Evolutionary conservation across 106 monocot species (phyloP).

Genomic region (Amphibolis antarctica): DNA sequence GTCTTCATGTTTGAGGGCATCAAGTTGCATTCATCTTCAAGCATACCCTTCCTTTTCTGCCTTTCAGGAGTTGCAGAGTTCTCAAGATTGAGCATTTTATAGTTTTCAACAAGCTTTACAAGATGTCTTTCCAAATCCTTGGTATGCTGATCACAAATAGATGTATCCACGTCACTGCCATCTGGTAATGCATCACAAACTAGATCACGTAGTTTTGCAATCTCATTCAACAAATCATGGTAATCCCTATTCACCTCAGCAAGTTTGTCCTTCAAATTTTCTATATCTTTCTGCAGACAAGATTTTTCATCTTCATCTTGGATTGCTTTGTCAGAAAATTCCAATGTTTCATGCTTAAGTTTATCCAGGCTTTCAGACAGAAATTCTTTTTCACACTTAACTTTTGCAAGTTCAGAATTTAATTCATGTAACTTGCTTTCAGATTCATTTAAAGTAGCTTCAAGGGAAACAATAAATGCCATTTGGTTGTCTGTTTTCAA

Average conservation of each 20-base stretch:
- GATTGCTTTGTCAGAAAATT: constrained; percentile 47
- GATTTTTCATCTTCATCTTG: constrained; percentile 55
- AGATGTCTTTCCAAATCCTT: constrained; percentile 40
- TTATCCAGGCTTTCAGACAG: constrained; percentile 54
- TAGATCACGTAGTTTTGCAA: constrained; percentile 37
- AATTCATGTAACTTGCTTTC: constrained; percentile 69
- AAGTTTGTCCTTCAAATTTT: constrained; percentile 40
- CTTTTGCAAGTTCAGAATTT: constrained; percentile 35
- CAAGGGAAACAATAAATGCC: constrained; percentile 54
- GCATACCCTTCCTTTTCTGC: constrained; percentile 12
- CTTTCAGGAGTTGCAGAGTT: constrained; percentile 20
- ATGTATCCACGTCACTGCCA: constrained; percentile 9
- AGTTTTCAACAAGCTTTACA: constrained; percentile 43
- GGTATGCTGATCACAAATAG: constrained; percentile 14
- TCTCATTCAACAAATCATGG: constrained; percentile 27
- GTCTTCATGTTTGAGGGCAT: constrained; percentile 22
- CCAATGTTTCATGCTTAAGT: constrained; percentile 45
- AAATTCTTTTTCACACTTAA: constrained; percentile 62
- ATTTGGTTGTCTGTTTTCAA: constrained; percentile 61
- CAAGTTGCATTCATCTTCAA: constrained; percentile 27
- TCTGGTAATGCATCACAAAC: constrained; percentile 34
- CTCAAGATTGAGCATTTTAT: constrained; percentile 16
- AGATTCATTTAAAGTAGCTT: constrained; percentile 51
- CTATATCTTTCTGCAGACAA: constrained; percentile 43
- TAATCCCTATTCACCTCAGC: constrained; percentile 18